phyloP scores from a whole-genome alignment of 208 protist genomes.

The Acanthamoeba healyi region DNA sequence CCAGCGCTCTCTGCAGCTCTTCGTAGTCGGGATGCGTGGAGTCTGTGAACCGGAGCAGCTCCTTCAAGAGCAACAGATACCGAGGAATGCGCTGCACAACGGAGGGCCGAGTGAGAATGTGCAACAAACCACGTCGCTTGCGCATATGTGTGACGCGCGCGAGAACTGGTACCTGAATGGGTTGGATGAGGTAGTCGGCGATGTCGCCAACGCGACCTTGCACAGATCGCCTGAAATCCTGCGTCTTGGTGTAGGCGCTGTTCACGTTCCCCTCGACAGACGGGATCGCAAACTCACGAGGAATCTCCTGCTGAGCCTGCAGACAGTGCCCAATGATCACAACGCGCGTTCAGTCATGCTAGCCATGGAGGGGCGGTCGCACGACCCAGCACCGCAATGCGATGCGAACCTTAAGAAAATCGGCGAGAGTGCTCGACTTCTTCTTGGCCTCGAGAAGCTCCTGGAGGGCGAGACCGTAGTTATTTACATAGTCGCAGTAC shows the following conservation, averaged over 20 bases:
- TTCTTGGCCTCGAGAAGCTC: conserved; percentile 1
- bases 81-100: not conserved
- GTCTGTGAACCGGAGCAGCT: not conserved
- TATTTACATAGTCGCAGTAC: conserved; percentile 29
- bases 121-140: no score
- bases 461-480: not conserved
- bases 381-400: not conserved
- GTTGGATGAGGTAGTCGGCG: not conserved
- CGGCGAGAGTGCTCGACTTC: not conserved
- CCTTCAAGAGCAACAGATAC: not conserved
- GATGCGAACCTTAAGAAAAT: not conserved
- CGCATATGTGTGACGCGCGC: no score
- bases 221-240: not conserved
- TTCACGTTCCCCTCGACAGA: not conserved
- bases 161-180: no score
- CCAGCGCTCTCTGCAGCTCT: not conserved
- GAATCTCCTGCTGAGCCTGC: conserved; percentile 1
- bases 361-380: no score
- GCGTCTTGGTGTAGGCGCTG: not conserved
- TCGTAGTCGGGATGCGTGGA: not conserved
- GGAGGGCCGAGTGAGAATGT: no score
- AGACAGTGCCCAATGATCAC: not conserved
- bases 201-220: not conserved
- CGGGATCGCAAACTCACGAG: not conserved
- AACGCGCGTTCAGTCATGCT: no score